phyloP scores from a whole-genome alignment of 2,329 filamentous ascomycete genomes.

The Fusarium sp. region DNA sequence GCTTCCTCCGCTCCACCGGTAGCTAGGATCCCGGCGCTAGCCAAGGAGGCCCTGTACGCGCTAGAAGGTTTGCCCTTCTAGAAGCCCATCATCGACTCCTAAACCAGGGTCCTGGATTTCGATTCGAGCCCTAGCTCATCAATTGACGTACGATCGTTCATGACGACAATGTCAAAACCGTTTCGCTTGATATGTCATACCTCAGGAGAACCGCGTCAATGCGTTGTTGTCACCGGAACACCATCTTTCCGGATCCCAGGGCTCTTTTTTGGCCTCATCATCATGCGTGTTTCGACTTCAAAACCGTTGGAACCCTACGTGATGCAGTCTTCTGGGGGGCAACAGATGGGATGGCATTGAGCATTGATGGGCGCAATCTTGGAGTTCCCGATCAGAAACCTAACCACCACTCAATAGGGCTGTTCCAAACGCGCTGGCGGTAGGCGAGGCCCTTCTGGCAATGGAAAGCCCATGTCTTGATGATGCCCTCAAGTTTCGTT shows the following conservation, averaged over 20 bases:
- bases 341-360: slow-evolving; percentile 33
- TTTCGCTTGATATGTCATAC: slow-evolving; percentile 29
- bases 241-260: slow-evolving; percentile 15
- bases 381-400: slow-evolving; percentile 33
- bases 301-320: slow-evolving; percentile 35
- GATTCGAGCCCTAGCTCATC: slow-evolving; percentile 26
- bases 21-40: slow-evolving; percentile 37
- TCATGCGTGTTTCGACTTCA: slow-evolving; percentile 38
- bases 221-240: slow-evolving; percentile 28
- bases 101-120: slow-evolving; percentile 40
- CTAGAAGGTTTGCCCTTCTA: slow-evolving; percentile 47
- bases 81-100: slow-evolving; percentile 43
- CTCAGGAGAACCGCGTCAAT: slow-evolving; percentile 32
- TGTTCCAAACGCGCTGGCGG: slow-evolving; percentile 32
- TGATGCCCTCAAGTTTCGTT: slow-evolving; percentile 18
- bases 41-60: slow-evolving; percentile 36
- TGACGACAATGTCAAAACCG: slow-evolving; percentile 33
- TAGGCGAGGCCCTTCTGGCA: slow-evolving; percentile 5
- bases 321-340: slow-evolving; percentile 28
- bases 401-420: slow-evolving; percentile 35
- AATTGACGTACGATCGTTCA: slow-evolving; percentile 31
- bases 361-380: slow-evolving; percentile 45
- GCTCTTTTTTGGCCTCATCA: slow-evolving; percentile 25
- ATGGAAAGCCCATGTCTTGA: neutral
- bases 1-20: slow-evolving; percentile 36